A percentile compares a stretch with the other conserved stretches of the same genome.
Conservation (phyloP, 23 red algal species). For the Pyropia haitanensis region DNA sequence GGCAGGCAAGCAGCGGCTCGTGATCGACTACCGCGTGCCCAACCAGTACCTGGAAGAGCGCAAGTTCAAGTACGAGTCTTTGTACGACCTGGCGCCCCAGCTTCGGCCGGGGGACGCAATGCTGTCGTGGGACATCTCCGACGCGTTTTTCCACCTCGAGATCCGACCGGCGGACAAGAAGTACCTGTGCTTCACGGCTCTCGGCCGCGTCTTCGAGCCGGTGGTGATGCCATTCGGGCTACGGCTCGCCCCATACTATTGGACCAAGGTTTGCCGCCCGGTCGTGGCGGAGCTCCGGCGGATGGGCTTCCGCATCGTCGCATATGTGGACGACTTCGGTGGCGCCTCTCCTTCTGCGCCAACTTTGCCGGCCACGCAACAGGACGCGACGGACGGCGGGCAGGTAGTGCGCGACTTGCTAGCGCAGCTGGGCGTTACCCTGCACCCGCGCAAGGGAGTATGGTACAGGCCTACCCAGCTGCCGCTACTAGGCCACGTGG, state of each 20-base stretch:
- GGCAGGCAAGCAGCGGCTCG: conserved; percentile 5
- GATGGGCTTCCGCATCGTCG: not conserved
- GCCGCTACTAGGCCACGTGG: conserved; percentile 13
- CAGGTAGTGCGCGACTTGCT: not conserved
- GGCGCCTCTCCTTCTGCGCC: no score
- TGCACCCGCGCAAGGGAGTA: conserved; percentile 3
- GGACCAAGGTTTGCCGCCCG: conserved; percentile 13
- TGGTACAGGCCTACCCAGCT: conserved; percentile 1
- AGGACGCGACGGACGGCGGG: not conserved
- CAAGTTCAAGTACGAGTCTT: conserved; percentile 9
- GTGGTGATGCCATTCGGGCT: conserved; percentile 26
- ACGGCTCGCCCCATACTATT: conserved; percentile 4
- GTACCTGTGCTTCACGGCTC: conserved; percentile 26
- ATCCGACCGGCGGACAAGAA: conserved; percentile 10
- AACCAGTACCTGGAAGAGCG: conserved; percentile 1
- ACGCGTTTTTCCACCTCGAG: conserved; percentile 17
- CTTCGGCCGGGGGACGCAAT: not conserved
- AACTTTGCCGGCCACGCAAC: not conserved
- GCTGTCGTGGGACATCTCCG: conserved; percentile 13
- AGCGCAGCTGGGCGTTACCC: not conserved
- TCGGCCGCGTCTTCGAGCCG: conserved; percentile 5
- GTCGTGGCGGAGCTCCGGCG: conserved; percentile 11
- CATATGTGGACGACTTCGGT: conserved; percentile 24
- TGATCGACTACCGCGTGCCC: conserved; percentile 8
- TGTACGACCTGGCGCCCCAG: conserved; percentile 1